These are phyloP conservation scores for Venturia oleaginea DNA, from an alignment of 2,329 filamentous ascomycete species.

Conservation along the genomic window DNA sequence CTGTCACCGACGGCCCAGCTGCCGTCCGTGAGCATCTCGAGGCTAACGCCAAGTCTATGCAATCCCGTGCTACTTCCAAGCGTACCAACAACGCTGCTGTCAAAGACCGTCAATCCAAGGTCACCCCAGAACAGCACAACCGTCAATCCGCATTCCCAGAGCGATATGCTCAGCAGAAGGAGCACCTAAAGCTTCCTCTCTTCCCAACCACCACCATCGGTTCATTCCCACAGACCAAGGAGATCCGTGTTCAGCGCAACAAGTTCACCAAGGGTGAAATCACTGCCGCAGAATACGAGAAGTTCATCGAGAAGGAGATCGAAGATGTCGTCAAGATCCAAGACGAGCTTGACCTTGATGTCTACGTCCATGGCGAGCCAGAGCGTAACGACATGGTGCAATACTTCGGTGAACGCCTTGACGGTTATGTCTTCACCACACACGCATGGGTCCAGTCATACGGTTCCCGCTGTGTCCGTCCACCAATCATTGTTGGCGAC, in stretches of 20 bases:
- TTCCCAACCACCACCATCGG: slow-evolving; percentile 99
- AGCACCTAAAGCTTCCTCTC: slow-evolving; percentile 83
- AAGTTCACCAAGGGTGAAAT: slow-evolving; percentile 99
- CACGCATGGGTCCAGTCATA: slow-evolving; percentile 99
- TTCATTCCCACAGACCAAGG: slow-evolving; percentile 98
- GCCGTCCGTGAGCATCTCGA: slow-evolving; percentile 81
- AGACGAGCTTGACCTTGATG: slow-evolving; percentile 94
- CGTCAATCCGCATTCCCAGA: slow-evolving; percentile 81
- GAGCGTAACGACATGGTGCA: slow-evolving; percentile 99
- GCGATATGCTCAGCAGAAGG: slow-evolving; percentile 82
- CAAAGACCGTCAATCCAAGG: slow-evolving; percentile 89
- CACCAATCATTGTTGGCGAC: slow-evolving; percentile 96
- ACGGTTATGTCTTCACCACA: slow-evolving; percentile 97
- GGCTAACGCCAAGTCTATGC: slow-evolving; percentile 90
- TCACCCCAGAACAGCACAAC: slow-evolving; percentile 78
- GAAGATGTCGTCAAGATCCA: slow-evolving; percentile 90
- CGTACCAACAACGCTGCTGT: slow-evolving; percentile 96
- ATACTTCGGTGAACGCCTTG: slow-evolving; percentile 96
- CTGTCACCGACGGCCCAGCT: slow-evolving; percentile 84
- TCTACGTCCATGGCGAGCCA: slow-evolving; percentile 96
- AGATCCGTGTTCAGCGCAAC: slow-evolving; percentile 93
- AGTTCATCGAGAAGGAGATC: slow-evolving; percentile 99
- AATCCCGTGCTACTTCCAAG: slow-evolving; percentile 82
- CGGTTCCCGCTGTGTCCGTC: slow-evolving; percentile 95
- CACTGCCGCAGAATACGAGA: slow-evolving; percentile 83